A percentile compares a stretch with the other conserved stretches of the same genome.
Conservation (phyloP, 345 rosid genomes). For the Salix caprea region DNA sequence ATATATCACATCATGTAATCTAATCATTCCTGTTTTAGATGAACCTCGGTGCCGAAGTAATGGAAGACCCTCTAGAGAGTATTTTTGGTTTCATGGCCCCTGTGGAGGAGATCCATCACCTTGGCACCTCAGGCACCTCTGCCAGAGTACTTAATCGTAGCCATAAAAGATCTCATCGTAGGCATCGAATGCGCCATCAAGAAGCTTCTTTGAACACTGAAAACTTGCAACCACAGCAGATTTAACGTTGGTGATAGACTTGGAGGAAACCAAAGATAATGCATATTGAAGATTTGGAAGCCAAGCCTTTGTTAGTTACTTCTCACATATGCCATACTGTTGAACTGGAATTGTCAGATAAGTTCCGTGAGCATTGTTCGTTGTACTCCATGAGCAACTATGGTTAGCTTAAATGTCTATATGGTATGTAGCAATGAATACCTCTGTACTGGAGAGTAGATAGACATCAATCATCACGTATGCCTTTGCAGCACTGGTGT, state of each 20-base stretch:
- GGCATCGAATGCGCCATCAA: conserved; percentile 33
- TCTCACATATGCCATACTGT: not conserved
- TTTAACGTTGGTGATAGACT: not conserved
- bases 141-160: conserved; percentile 20
- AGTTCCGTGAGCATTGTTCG: not conserved
- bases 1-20: conserved; percentile 2
- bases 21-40: conserved; percentile 31
- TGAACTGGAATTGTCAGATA: not conserved
- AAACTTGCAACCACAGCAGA: not conserved
- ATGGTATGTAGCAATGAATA: not conserved
- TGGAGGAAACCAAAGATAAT: not conserved
- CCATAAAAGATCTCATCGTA: conserved; percentile 41
- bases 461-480: not conserved
- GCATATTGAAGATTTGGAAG: not conserved
- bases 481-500: not conserved
- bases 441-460: not conserved
- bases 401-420: not conserved
- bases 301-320: not conserved
- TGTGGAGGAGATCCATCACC: conserved; percentile 38
- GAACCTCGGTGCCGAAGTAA: conserved; percentile 22
- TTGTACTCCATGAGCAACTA: not conserved
- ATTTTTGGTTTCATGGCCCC: conserved; percentile 39
- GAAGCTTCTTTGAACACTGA: conserved; percentile 18
- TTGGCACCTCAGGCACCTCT: conserved; percentile 15
- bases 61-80: conserved; percentile 51